These are phyloP conservation scores for Coemansia sp. DNA, from an alignment of 192 early-diverging fungal species.

Conservation along the genomic window DNA sequence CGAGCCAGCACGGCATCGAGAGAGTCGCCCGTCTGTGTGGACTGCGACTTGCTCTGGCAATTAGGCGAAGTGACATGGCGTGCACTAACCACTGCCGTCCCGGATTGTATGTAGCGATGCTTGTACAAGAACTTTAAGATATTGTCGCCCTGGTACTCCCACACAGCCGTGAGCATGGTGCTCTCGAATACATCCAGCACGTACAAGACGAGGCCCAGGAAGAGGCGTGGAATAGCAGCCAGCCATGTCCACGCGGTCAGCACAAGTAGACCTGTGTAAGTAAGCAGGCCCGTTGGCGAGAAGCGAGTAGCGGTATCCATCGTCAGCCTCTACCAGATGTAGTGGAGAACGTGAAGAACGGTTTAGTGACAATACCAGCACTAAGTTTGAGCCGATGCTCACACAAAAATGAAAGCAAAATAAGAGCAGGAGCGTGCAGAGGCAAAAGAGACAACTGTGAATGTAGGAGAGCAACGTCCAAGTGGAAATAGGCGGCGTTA, in stretches of 20 bases:
- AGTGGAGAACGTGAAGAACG: not conserved
- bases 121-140: slow-evolving; percentile 21
- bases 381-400: not conserved
- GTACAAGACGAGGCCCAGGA: not conserved
- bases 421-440: not conserved
- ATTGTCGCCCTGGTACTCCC: slow-evolving; percentile 42
- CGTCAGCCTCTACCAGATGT: not conserved
- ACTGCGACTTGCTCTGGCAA: not conserved
- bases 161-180: slow-evolving; percentile 18
- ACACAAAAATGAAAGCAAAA: not conserved
- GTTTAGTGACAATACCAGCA: not conserved
- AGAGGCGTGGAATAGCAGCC: slow-evolving; percentile 18
- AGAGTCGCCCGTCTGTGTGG: not conserved
- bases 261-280: not conserved
- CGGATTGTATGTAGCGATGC: slow-evolving; percentile 10
- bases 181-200: slow-evolving; percentile 26
- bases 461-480: not conserved
- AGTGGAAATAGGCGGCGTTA: slow-evolving; percentile 1
- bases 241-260: slow-evolving; percentile 21
- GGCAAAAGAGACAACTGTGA: not conserved
- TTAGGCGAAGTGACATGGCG: not conserved
- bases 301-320: not conserved
- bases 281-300: not conserved
- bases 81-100: not conserved
- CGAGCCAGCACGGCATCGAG: not conserved